phyloP scores from a whole-genome alignment of 2,329 filamentous ascomycete species.

The Rosellinia necatrix region DNA sequence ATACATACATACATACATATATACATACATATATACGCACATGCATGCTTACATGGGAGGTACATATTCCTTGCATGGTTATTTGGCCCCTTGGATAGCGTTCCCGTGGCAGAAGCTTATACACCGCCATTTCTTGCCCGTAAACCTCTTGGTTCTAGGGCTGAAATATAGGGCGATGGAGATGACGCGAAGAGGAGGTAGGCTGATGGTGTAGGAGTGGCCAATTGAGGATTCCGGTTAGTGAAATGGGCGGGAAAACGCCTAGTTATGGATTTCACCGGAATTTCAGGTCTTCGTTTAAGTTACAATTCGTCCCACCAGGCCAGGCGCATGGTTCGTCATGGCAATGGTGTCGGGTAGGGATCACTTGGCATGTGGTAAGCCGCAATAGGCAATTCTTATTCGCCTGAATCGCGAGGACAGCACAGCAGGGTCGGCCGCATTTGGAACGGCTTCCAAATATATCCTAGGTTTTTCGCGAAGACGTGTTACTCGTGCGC shows the following conservation, averaged over 20 bases:
- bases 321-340: background rate
- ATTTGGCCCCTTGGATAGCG: background rate
- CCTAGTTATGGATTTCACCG: too few relatives aligned
- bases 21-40: too few relatives aligned
- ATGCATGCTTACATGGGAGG: too few relatives aligned
- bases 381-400: background rate
- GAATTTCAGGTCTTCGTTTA: too few relatives aligned
- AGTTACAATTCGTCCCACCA: too few relatives aligned
- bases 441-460: slow-evolving; percentile 26
- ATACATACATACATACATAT: too few relatives aligned
- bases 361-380: background rate
- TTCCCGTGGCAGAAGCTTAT: slow-evolving; percentile 24
- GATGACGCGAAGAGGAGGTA: slow-evolving; percentile 9
- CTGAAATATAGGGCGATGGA: slow-evolving; percentile 18
- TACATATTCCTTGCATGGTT: slow-evolving; percentile 12
- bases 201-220: background rate
- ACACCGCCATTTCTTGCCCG: slow-evolving; percentile 21
- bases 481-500: background rate
- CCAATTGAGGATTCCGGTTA: slow-evolving; percentile 12
- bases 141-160: slow-evolving; percentile 11
- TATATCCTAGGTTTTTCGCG: slow-evolving; percentile 20
- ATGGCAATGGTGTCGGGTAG: background rate
- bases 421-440: background rate
- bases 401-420: background rate
- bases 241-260: slow-evolving; percentile 1